Percentiles rank a stretch among this genome's conserved stretches.
These are phyloP conservation scores for Aspergillus hancockii DNA, from an alignment of 495 filamentous ascomycete genomes.

Conservation along the genomic window DNA sequence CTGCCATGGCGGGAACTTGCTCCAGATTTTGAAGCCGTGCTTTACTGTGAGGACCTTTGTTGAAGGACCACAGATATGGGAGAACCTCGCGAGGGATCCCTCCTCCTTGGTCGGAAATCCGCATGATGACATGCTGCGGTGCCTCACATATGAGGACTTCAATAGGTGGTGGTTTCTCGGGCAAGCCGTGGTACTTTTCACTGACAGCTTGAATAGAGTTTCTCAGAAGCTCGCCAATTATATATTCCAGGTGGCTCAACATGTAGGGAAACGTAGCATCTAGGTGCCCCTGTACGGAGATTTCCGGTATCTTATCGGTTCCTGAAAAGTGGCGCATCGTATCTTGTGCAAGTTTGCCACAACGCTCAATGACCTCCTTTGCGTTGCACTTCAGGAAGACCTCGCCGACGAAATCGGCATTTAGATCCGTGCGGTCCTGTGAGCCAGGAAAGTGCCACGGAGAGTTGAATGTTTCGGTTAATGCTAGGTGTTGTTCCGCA, in stretches of 20 bases:
- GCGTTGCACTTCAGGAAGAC: conserved; percentile 95
- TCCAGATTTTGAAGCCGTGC: conserved; percentile 76
- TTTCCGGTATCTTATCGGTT: conserved; percentile 69
- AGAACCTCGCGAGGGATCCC: conserved; percentile 82
- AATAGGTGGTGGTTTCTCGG: conserved; percentile 69
- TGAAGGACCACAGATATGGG: conserved; percentile 95
- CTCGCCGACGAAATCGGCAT: conserved; percentile 89
- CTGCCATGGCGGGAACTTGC: conserved; percentile 88
- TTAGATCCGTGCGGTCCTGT: conserved; percentile 59
- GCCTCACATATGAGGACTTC: conserved; percentile 94
- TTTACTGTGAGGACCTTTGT: conserved; percentile 78
- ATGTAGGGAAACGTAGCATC: conserved; percentile 95
- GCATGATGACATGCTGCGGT: conserved; percentile 91
- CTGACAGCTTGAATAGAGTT: conserved; percentile 93
- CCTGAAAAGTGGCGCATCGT: conserved; percentile 73
- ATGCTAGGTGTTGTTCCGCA: conserved; percentile 92
- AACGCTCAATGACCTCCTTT: conserved; percentile 81
- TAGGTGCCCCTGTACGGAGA: conserved; percentile 82
- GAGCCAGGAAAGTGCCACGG: conserved; percentile 89
- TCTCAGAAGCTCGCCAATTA: conserved; percentile 89
- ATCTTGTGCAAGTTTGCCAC: conserved; percentile 69
- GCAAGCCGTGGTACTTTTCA: conserved; percentile 57
- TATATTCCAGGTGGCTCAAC: conserved; percentile 93
- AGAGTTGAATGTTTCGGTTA: conserved; percentile 95
- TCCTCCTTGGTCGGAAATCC: conserved; percentile 92